Evolutionary conservation across 441 rosid species (phyloP).

Genomic region (Geranium incanum): DNA sequence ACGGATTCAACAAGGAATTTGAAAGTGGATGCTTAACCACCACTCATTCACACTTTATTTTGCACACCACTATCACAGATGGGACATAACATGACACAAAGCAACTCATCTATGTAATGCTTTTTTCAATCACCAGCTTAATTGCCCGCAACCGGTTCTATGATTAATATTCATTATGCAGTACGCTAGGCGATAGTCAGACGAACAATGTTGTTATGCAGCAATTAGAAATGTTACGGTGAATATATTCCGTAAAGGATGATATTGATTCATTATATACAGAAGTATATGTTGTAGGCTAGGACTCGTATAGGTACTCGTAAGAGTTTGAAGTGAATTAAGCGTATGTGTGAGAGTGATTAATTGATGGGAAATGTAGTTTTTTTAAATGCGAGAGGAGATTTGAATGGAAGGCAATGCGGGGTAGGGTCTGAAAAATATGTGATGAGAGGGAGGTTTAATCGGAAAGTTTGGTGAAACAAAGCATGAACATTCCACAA

Average conservation of each 20-base stretch:
- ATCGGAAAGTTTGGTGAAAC: constrained; percentile 83
- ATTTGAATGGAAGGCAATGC: constrained; percentile 5
- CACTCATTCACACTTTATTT: constrained; percentile 6
- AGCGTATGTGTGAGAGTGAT: not conserved
- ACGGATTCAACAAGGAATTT: constrained; percentile 43
- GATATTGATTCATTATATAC: too few species aligned
- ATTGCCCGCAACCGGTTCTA: too few species aligned
- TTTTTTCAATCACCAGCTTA: not conserved
- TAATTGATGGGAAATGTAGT: not conserved
- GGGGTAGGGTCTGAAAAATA: not conserved
- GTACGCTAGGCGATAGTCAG: too few species aligned
- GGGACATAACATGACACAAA: constrained; percentile 17
- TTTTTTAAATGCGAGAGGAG: constrained; percentile 25
- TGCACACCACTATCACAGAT: not conserved
- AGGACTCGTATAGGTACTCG: too few species aligned
- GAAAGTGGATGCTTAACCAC: constrained; percentile 33
- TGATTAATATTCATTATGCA: too few species aligned
- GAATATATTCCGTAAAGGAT: too few species aligned
- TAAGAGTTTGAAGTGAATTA: not conserved
- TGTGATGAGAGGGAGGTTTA: constrained; percentile 57
- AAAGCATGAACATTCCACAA: constrained; percentile 25
- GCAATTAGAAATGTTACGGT: too few species aligned
- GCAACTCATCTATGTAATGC: not conserved
- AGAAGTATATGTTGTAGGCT: too few species aligned
- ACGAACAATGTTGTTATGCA: too few species aligned